Evolutionary conservation across 768 basidiomycete species (phyloP).

Genomic region (Trametes meyenii): DNA sequence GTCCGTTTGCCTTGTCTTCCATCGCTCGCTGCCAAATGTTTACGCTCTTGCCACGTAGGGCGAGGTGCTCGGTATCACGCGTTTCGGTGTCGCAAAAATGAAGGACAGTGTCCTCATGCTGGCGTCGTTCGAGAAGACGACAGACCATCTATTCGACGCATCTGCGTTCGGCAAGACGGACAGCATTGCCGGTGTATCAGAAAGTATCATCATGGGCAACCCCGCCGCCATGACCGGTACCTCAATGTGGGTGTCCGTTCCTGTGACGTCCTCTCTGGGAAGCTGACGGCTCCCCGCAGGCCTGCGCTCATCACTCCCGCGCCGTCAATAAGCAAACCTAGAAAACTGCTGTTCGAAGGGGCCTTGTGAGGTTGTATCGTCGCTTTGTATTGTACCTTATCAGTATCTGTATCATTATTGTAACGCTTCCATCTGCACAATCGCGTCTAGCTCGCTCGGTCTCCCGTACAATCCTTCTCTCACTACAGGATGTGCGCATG

Average conservation of each 20-base stretch:
- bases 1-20: slow-evolving; percentile 41
- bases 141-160: slow-evolving; percentile 98
- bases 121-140: slow-evolving; percentile 99
- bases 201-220: slow-evolving; percentile 99
- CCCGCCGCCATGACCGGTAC: slow-evolving; percentile 94
- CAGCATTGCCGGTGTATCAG: slow-evolving; percentile 93
- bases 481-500: not conserved
- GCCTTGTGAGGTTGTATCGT: slow-evolving; percentile 34
- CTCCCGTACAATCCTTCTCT: not conserved
- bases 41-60: slow-evolving; percentile 55
- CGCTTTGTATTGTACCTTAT: slow-evolving; percentile 15
- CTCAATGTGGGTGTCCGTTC: slow-evolving; percentile 70
- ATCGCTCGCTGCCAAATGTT: not conserved
- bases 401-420: slow-evolving; percentile 20
- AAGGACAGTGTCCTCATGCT: slow-evolving; percentile 99
- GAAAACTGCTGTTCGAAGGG: slow-evolving; percentile 43
- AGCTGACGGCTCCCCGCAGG: slow-evolving; percentile 28
- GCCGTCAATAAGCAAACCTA: slow-evolving; percentile 40
- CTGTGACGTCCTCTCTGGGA: not conserved
- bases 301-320: slow-evolving; percentile 43
- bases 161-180: slow-evolving; percentile 96
- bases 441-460: not conserved
- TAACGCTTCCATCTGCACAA: not conserved
- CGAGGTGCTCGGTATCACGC: slow-evolving; percentile 96
- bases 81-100: slow-evolving; percentile 99